Evolutionary conservation across 1,284 basidiomycete species (phyloP).

Genomic region (Cutaneotrichosporon sp.): DNA sequence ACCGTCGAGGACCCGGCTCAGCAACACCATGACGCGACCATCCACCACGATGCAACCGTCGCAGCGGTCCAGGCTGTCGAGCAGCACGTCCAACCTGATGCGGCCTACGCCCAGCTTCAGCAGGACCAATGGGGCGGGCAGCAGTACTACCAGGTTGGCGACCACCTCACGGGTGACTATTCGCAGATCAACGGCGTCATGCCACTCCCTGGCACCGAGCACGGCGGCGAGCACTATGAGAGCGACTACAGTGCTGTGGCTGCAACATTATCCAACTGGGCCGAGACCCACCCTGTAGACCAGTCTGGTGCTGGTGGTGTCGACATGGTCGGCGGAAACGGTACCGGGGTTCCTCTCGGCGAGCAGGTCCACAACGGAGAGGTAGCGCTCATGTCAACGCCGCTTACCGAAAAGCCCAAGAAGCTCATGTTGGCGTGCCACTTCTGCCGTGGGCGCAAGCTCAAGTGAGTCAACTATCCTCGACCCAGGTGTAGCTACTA

Average conservation of each 20-base stretch:
- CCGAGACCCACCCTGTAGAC: slow-evolving; percentile 16
- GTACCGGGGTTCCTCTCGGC: background rate
- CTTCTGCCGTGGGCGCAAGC: slow-evolving; percentile 53
- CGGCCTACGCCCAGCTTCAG: slow-evolving; percentile 3
- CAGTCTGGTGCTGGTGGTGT: slow-evolving; percentile 13
- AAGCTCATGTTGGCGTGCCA: slow-evolving; percentile 54
- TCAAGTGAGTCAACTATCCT: slow-evolving; percentile 45
- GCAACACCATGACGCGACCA: background rate
- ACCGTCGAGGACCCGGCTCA: background rate
- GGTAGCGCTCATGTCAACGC: background rate
- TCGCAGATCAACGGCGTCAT: slow-evolving; percentile 20
- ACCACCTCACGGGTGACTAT: slow-evolving; percentile 13
- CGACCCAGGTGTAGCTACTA: background rate
- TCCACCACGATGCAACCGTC: background rate
- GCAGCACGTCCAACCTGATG: background rate
- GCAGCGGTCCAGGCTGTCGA: slow-evolving; percentile 5
- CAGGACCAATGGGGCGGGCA: slow-evolving; percentile 5
- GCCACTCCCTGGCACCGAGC: slow-evolving; percentile 10
- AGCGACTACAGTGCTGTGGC: slow-evolving; percentile 23
- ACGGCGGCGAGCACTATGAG: slow-evolving; percentile 21
- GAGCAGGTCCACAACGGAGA: slow-evolving; percentile 20
- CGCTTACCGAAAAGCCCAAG: slow-evolving; percentile 29
- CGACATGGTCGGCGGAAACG: slow-evolving; percentile 1
- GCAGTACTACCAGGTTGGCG: slow-evolving; percentile 10
- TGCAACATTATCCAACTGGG: slow-evolving; percentile 26